Evolutionary conservation across 441 rosid genomes (phyloP).

Genomic region (Pelargonium cotyledonis): DNA sequence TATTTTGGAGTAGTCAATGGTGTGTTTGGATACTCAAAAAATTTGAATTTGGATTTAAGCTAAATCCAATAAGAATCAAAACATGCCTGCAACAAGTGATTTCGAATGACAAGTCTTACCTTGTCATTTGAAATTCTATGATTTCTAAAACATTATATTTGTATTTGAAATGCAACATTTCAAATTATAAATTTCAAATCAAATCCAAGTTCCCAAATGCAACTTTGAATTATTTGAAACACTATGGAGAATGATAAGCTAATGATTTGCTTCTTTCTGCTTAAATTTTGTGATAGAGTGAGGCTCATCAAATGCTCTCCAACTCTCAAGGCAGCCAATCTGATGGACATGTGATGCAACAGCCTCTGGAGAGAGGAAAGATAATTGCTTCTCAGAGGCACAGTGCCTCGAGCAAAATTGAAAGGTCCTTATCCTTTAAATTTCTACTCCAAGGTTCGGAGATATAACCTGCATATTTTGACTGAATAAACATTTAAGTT

Average conservation of each 20-base stretch:
- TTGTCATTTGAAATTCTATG: too few relatives aligned
- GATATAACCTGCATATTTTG: neutral
- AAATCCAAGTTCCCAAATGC: neutral
- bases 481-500: neutral
- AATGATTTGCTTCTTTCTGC: neutral
- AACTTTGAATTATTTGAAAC: neutral
- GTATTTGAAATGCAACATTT: too few relatives aligned
- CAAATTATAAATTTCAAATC: too few relatives aligned
- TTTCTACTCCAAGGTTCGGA: neutral
- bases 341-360: conserved; percentile 12
- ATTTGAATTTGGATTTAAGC: too few relatives aligned
- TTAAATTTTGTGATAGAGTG: conserved; percentile 25
- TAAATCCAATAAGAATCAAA: too few relatives aligned
- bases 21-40: too few relatives aligned
- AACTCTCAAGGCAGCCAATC: conserved; percentile 30
- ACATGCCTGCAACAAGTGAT: too few relatives aligned
- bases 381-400: conserved; percentile 6
- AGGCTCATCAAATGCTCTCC: conserved; percentile 26
- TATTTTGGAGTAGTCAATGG: neutral
- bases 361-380: conserved; percentile 22
- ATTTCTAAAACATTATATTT: too few relatives aligned
- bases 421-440: conserved; percentile 21
- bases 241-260: neutral
- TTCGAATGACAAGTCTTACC: too few relatives aligned
- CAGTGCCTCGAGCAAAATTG: conserved; percentile 18